Evolutionary conservation across 1,284 basidiomycete species (phyloP).

Genomic region (Irpex lacteus): DNA sequence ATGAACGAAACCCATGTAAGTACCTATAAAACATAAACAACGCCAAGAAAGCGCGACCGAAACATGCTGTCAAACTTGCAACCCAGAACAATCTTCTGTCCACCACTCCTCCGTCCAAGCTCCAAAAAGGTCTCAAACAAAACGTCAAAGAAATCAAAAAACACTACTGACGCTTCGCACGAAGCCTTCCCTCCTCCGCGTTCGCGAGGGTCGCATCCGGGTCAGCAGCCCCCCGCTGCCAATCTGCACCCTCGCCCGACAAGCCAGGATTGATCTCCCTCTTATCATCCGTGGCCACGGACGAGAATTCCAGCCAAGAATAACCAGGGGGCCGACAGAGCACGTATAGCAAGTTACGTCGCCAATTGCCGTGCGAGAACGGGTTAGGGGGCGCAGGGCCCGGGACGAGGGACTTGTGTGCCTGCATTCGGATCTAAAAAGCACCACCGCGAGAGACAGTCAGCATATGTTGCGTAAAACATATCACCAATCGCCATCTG

Average conservation of each 20-base stretch:
- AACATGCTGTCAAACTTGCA: background rate
- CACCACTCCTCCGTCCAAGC: background rate
- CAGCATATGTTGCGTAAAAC: background rate
- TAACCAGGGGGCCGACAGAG: slow-evolving; percentile 70
- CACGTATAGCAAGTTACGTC: slow-evolving; percentile 62
- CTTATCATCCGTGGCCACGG: slow-evolving; percentile 61
- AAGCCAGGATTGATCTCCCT: slow-evolving; percentile 63
- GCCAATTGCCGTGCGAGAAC: slow-evolving; percentile 74
- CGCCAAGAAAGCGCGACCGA: background rate
- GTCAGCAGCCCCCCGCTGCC: slow-evolving; percentile 12
- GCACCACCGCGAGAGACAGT: slow-evolving; percentile 1
- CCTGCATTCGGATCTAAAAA: slow-evolving; percentile 70
- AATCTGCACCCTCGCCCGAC: slow-evolving; percentile 21
- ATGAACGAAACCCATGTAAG: background rate
- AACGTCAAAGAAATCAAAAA: background rate
- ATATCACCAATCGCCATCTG: background rate
- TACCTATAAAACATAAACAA: background rate
- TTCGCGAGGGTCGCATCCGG: slow-evolving; percentile 10
- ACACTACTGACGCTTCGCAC: slow-evolving; percentile 12
- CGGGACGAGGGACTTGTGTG: slow-evolving; percentile 64
- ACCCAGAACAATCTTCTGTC: background rate
- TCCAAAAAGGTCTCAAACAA: background rate
- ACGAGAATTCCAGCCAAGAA: slow-evolving; percentile 64
- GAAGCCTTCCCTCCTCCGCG: slow-evolving; percentile 21
- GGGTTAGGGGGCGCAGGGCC: slow-evolving; percentile 71